Base-by-base conservation (phyloP, 1,284 basidiomycete species). In the Grifola frondosa region DNA sequence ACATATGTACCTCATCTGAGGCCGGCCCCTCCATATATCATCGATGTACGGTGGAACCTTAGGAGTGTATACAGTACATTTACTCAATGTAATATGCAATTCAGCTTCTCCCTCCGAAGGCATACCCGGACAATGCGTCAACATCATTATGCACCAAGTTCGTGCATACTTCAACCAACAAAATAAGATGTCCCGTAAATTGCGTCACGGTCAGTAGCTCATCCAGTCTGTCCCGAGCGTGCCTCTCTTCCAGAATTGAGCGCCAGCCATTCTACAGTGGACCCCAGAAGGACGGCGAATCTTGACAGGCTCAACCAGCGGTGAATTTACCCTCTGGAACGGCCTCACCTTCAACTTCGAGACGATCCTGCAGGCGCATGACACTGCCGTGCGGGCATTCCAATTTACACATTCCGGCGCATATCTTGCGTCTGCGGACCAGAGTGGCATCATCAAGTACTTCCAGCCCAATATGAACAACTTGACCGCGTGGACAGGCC, bases 401-500 rank as follows among this genome's bases (percentile, higher is more conserved):
- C 74, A 82, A 8, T 99, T 96, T 71, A 90, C 89, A 3, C 90
- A 96, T 56, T 91, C 91, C 0, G 96, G 96, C 9, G 76, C 84
- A 15, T 97, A 91, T 65, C 81, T 99, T 31, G 86, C 92, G 11
- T 97, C 92, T 15, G 86, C 91, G 9, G 96, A 99, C 71, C 93
- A 96, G 66, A 82, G 77, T 33, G 96, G 96, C 5, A 79, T 92
- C 51, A 92, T 99, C 76, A 99, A 99, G 67, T 99, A 99, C 70
- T 99, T 98, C 62, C 94, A 97, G 57, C 90, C 91, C 26, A 97
- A 98, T 64, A 92, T 99, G 88, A 99, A 98, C 74, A 99, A 98
- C 62, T 70, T 99, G 50, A 93, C 91, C 1, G 90, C 91, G 6
- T 96, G 94, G 78, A 80, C 87, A 32, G 96, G 91, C 0, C 91